These are phyloP conservation scores for Nemania serpens DNA, from an alignment of 2,329 filamentous ascomycete species.

Conservation along the genomic window DNA sequence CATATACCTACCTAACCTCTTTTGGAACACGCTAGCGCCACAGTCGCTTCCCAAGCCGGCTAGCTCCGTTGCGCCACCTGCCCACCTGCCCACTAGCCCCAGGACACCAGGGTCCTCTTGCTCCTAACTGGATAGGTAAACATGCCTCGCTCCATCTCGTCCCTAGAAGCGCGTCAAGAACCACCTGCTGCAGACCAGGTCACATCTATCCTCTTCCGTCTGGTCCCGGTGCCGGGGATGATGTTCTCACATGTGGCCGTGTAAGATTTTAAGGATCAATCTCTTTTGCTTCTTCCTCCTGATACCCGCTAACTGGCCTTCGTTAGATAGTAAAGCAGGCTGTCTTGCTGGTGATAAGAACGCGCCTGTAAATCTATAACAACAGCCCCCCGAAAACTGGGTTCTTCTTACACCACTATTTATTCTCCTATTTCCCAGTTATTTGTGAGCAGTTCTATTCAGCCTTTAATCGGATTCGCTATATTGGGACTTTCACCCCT, in stretches of 20 bases:
- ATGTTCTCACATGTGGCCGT: conserved; percentile 5
- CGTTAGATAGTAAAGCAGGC: conserved; percentile 8
- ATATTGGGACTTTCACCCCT: background rate
- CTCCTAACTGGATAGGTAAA: background rate
- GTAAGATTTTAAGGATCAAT: conserved; percentile 1
- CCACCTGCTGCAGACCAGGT: conserved; percentile 1
- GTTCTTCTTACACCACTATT: background rate
- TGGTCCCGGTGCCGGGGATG: background rate
- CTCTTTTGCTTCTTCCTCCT: background rate
- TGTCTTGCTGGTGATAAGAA: conserved; percentile 8
- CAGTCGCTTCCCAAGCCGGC: no score
- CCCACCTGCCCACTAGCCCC: conserved; percentile 13
- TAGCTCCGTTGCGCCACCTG: no score
- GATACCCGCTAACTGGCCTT: background rate
- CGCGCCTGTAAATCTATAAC: conserved; percentile 12
- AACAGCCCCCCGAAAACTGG: background rate
- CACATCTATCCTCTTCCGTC: background rate
- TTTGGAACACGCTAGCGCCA: no score
- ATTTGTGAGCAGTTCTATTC: background rate
- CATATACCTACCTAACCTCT: no score
- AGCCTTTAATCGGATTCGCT: background rate
- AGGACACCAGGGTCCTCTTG: conserved; percentile 15
- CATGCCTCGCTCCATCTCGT: conserved; percentile 9
- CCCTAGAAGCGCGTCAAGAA: conserved; percentile 27
- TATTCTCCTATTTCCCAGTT: background rate